phyloP scores from a whole-genome alignment of 2,329 filamentous ascomycete species.

The Sarocladium brachiariae region DNA sequence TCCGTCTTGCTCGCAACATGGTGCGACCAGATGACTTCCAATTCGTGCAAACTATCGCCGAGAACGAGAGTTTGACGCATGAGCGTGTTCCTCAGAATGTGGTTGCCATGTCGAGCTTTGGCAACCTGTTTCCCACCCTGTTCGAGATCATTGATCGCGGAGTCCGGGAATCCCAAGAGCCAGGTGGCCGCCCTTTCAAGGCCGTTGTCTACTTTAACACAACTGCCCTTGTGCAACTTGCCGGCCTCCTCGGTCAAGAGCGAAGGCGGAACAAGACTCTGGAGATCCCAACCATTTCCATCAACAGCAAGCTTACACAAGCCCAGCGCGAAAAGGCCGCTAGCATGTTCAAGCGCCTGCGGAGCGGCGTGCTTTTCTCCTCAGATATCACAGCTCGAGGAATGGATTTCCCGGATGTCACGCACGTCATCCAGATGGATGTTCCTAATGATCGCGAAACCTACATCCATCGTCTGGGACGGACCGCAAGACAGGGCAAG shows the following conservation, averaged over 20 bases:
- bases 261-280: constrained; percentile 31
- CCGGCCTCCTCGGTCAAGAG: constrained; percentile 44
- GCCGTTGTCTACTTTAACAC: constrained; percentile 90
- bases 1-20: constrained; percentile 68
- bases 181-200: constrained; percentile 65
- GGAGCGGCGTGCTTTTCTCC: constrained; percentile 62
- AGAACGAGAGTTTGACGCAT: constrained; percentile 80
- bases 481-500: constrained; percentile 69
- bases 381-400: constrained; percentile 76
- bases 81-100: constrained; percentile 74
- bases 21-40: constrained; percentile 76
- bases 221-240: constrained; percentile 64
- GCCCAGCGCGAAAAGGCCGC: constrained; percentile 60
- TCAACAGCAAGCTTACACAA: constrained; percentile 77
- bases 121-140: constrained; percentile 70
- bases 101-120: constrained; percentile 58
- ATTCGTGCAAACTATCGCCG: constrained; percentile 80
- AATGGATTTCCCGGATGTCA: constrained; percentile 77
- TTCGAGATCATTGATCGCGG: constrained; percentile 68
- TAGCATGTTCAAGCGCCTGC: constrained; percentile 61
- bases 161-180: constrained; percentile 33
- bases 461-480: constrained; percentile 72
- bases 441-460: constrained; percentile 57
- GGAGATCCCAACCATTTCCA: constrained; percentile 39
- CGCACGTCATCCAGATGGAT: constrained; percentile 72